Base-by-base conservation (phyloP, 2,329 filamentous ascomycete species). In the Sphaerulina musiva region DNA sequence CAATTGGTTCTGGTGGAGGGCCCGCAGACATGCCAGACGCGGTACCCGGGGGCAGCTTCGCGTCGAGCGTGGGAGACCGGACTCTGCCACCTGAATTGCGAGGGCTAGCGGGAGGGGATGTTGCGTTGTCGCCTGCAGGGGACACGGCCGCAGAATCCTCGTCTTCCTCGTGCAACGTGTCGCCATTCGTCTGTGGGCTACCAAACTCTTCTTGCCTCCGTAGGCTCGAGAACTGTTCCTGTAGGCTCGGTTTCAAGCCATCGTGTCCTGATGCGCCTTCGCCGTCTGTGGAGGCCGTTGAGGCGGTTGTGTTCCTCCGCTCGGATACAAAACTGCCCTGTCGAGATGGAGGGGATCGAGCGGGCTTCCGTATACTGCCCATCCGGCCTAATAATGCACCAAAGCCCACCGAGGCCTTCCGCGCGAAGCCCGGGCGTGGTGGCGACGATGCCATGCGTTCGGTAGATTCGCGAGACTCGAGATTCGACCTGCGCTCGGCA, bases 321-420 rank as follows among this genome's bases (percentile, higher is more conserved):
- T 66, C 60, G 23, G 41, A 46, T 43, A 60, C 58, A n/a, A 58
- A 55, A 45, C 54, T 56, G 26, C 61, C 60, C 48, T 58, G 54
- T 34, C 56, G 51, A 20, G 59, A 59, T 31, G 58, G 63, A 46
- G 59, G 73, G 56, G 78, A 66, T 14, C 85, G 79, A 5, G 80
- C 78, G 10, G 83, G 79, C 48, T 81, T 78, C 41, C 75, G 69
- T 49, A 80, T 81, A 67, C 78, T 80, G 36, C 78, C 77, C 9
- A 72, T 70, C 29, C 89, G 78, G 32, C 88, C 66, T 40, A 69
- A 89, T 39, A 95, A 79, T 84, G 88, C 92, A 39, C 88, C 82
- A 64, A 95, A 95, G n/a, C 87, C 89, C 62, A 88, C 89, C 7
- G 88, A 91, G 52, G 95, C 80, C 70, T 93, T 95, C 66, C 89